A percentile compares a stretch with the other conserved stretches of the same genome.
These are phyloP conservation scores for Aspergillus sparsus DNA, from an alignment of 495 filamentous ascomycete species.

Conservation along the genomic window DNA sequence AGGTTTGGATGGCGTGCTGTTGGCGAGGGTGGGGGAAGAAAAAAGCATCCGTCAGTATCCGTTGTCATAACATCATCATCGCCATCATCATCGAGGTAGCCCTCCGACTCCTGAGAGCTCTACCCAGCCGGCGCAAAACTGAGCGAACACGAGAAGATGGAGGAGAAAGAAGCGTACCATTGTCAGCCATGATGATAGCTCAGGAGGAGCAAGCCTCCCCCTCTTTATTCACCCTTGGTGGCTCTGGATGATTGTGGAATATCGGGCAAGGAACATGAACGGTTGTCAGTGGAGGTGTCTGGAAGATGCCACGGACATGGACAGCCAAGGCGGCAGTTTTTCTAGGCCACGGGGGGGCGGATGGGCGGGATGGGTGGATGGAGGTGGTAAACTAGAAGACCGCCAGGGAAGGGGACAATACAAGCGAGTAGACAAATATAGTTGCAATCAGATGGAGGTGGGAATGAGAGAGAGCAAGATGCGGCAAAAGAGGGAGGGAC, in stretches of 20 bases:
- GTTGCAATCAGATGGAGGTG: neutral
- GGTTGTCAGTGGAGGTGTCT: conserved; percentile 25
- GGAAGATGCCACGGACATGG: conserved; percentile 37
- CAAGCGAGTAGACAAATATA: too few relatives aligned
- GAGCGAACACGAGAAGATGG: neutral
- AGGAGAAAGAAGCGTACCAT: conserved; percentile 29
- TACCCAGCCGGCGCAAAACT: conserved; percentile 9
- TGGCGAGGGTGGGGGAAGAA: conserved; percentile 13
- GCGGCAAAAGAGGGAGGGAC: neutral
- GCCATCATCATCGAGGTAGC: conserved; percentile 19
- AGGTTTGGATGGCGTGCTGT: conserved; percentile 63
- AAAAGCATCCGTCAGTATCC: conserved; percentile 32
- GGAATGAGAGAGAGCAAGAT: neutral
- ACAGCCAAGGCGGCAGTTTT: conserved; percentile 31
- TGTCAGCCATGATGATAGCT: conserved; percentile 44
- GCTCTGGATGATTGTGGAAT: conserved; percentile 12
- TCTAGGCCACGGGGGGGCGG: conserved; percentile 14
- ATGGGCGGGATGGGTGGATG: conserved; percentile 4
- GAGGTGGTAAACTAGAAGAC: conserved; percentile 13
- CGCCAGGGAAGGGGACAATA: conserved; percentile 7
- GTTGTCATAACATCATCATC: conserved; percentile 19
- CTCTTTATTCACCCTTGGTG: conserved; percentile 24
- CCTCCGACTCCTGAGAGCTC: conserved; percentile 34
- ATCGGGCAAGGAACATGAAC: conserved; percentile 21
- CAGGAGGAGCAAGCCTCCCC: conserved; percentile 38